These are phyloP conservation scores for Microglena sp. DNA, from an alignment of 139 green algal genomes.

Conservation along the genomic window DNA sequence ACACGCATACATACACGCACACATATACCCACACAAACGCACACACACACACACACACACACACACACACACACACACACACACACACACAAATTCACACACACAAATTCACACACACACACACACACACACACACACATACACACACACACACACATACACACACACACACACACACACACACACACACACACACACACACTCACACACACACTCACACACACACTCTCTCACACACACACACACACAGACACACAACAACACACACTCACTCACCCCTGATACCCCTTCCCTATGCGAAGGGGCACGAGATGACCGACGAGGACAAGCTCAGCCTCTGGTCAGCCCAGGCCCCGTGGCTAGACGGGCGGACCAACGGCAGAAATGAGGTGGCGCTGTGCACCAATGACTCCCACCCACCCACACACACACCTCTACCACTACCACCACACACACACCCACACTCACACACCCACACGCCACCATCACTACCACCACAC, in stretches of 20 bases:
- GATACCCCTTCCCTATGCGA: background rate
- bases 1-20: background rate
- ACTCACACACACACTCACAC: background rate
- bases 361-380: too few species aligned
- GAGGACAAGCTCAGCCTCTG: conserved; percentile 17
- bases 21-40: background rate
- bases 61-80: too few species aligned
- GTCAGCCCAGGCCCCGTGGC: conserved; percentile 28
- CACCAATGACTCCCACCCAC: too few species aligned
- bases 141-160: background rate
- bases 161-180: background rate
- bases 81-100: too few species aligned
- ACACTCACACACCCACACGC: too few species aligned
- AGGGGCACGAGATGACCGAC: background rate
- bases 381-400: too few species aligned
- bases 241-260: background rate
- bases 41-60: background rate
- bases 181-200: background rate
- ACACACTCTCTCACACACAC: background rate
- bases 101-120: background rate
- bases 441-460: too few species aligned
- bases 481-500: too few species aligned
- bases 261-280: background rate
- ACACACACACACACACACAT: conserved; percentile 3
- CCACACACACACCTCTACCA: too few species aligned